A percentile compares a stretch with the other conserved stretches of the same genome.
phyloP scores from a whole-genome alignment of 768 basidiomycete species.

The Galerina sulciceps region DNA sequence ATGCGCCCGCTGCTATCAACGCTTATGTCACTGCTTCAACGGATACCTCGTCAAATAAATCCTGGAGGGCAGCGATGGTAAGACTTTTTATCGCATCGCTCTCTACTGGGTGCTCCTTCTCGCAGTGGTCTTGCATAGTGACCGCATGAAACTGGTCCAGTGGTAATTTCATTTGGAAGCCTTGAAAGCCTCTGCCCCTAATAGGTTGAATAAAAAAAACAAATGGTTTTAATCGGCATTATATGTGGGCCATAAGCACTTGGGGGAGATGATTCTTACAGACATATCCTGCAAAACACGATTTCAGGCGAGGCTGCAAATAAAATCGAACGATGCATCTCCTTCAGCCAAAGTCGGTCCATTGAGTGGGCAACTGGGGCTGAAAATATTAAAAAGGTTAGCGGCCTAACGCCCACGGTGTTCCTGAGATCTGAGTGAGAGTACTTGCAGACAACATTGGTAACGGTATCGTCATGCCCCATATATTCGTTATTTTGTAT shows the following conservation, averaged over 20 bases:
- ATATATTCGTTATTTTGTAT: too few species aligned
- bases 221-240: background rate
- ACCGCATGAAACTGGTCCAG: background rate
- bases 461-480: too few species aligned
- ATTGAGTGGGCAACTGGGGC: too few species aligned
- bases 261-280: background rate
- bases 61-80: background rate
- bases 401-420: too few species aligned
- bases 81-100: background rate
- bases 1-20: too few species aligned
- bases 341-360: background rate
- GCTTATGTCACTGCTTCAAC: too few species aligned
- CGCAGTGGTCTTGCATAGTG: conserved; percentile 5
- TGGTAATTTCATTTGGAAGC: background rate
- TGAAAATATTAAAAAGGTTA: too few species aligned
- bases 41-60: background rate
- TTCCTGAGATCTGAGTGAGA: too few species aligned
- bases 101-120: conserved; percentile 9
- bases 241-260: background rate
- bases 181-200: background rate
- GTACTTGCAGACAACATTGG: too few species aligned
- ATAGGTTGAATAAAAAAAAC: background rate
- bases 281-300: conserved; percentile 7
- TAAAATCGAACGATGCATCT: background rate
- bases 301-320: background rate